phyloP scores from a whole-genome alignment of 495 filamentous ascomycete species.

The Neurospora cerealis region DNA sequence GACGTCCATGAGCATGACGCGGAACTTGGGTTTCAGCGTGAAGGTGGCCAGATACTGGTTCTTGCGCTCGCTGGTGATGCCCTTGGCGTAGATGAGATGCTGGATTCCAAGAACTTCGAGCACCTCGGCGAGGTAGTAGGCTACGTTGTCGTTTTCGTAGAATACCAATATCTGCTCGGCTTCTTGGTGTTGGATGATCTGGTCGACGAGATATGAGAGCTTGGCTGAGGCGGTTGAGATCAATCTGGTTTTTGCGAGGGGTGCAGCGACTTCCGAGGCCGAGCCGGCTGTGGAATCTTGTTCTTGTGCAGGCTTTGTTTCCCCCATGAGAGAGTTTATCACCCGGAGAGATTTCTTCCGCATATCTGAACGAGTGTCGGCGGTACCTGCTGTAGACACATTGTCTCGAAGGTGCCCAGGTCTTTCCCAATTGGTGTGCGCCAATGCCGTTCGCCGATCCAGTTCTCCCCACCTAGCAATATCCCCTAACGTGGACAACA shows the following conservation, averaged over 20 bases:
- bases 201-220: conserved; percentile 72
- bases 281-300: neutral
- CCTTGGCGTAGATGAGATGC: conserved; percentile 73
- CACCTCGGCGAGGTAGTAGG: conserved; percentile 72
- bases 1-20: conserved; percentile 82
- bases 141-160: conserved; percentile 79
- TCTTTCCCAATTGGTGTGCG: neutral
- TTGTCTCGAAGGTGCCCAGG: neutral
- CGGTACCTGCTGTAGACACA: neutral
- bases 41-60: conserved; percentile 70
- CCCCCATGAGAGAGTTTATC: conserved; percentile 9
- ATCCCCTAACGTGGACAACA: neutral
- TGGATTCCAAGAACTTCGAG: conserved; percentile 69
- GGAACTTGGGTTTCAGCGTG: conserved; percentile 48
- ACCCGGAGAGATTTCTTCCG: neutral
- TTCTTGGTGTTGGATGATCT: conserved; percentile 53
- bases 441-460: neutral
- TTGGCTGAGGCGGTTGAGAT: conserved; percentile 79
- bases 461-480: neutral
- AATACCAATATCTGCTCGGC: conserved; percentile 86
- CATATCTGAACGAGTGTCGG: neutral
- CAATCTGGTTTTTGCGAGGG: conserved; percentile 52
- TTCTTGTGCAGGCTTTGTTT: conserved; percentile 2
- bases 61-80: conserved; percentile 46
- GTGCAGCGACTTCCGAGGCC: conserved; percentile 23